Base-by-base conservation (phyloP, 2,329 filamentous ascomycete species). In the Purpureocillium takamizusanense region DNA sequence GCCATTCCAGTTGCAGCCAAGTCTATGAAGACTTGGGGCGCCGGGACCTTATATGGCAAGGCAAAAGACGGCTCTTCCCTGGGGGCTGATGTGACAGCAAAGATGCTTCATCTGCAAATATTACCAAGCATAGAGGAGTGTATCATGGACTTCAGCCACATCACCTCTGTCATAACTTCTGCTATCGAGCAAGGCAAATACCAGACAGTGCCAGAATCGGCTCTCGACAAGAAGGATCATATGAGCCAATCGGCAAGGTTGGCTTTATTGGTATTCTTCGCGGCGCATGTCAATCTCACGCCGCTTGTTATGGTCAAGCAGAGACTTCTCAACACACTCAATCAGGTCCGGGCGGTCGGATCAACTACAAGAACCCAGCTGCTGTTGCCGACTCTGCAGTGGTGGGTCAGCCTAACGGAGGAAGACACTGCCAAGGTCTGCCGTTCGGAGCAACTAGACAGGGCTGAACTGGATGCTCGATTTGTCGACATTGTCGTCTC, bases 71-170 rank as follows among this genome's bases (percentile, higher is more conserved):
- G 62, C 21, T 65, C 72, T 33, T 76, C 74, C 67, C 66, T 94
- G 38, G 60, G 73, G 4, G 53, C 64, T 1, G 72, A 79, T 17
- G 72, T 81, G 38, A 65, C 66, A 2, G 64, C 71, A 32, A 79
- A 76, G 41, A 60, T 94, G 15, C 53, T 92, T 1, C 70, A 76
- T 15, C 68, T 76, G 15, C 69, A 83, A 29, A 61, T 95, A n/a
- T 58, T 86, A 15, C 86, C 86, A 1, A 76, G 74, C 2, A 63
- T 95, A 9, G 89, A 95, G 59, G 92, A 95, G 59, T 94, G 83
- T 51, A 72, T 90, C 4, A 75, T 95, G 47, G 88, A 97, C 53
- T 66, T 77, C 4, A 75, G 73, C 21, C 81, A 92, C 43, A 70
- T 95, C 33, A 65, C 72, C 18, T 74, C 75, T 15, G 72, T 81